A percentile compares a stretch with the other conserved stretches of the same genome.
Evolutionary conservation across 805 yeast genomes (phyloP).

Genomic region (Saturnispora mendoncae): DNA sequence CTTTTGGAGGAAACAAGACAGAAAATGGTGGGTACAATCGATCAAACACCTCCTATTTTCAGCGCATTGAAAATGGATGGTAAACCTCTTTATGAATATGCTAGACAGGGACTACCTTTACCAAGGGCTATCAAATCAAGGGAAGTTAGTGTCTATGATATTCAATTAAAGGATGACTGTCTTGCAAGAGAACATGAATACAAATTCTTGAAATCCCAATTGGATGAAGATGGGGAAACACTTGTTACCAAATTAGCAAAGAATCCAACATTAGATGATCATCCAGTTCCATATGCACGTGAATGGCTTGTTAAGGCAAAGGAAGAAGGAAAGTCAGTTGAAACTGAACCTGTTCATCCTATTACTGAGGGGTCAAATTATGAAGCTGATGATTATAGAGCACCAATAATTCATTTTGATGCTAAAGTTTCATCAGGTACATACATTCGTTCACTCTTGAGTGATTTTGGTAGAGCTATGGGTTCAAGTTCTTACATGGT

Average conservation of each 20-base stretch:
- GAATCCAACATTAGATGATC: slow-evolving; percentile 54
- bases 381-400: slow-evolving; percentile 35
- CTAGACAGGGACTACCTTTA: slow-evolving; percentile 75
- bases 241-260: slow-evolving; percentile 30
- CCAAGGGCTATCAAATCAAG: slow-evolving; percentile 80
- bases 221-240: slow-evolving; percentile 41
- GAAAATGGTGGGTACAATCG: slow-evolving; percentile 70
- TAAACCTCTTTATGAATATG: slow-evolving; percentile 87
- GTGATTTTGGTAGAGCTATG: slow-evolving; percentile 80
- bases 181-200: slow-evolving; percentile 50
- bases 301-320: slow-evolving; percentile 41
- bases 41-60: slow-evolving; percentile 91
- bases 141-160: slow-evolving; percentile 49
- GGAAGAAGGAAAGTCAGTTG: slow-evolving; percentile 20
- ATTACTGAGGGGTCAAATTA: slow-evolving; percentile 29
- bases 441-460: slow-evolving; percentile 79
- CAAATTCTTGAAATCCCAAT: slow-evolving; percentile 33
- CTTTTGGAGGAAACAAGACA: slow-evolving; percentile 40
- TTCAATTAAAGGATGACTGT: slow-evolving; percentile 47
- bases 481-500: slow-evolving; percentile 86
- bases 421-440: slow-evolving; percentile 91
- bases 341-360: slow-evolving; percentile 32
- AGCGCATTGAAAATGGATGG: slow-evolving; percentile 95
- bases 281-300: slow-evolving; percentile 49
- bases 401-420: slow-evolving; percentile 64